Conservation (phyloP, 371 early-diverging fungal species). For the Nematocida parisii region DNA sequence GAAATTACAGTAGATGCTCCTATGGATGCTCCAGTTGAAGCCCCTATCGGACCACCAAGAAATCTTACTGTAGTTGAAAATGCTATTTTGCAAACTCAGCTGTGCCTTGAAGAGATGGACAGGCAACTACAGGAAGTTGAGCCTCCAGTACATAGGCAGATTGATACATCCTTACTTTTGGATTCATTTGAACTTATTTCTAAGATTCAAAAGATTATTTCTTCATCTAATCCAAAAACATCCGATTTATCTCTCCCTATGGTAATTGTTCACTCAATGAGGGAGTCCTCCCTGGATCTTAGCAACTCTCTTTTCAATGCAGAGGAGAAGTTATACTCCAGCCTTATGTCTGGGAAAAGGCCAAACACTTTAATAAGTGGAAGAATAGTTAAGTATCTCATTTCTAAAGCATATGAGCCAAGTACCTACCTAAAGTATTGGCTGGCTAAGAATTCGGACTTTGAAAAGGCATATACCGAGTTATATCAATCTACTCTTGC, state of each 20-base stretch:
- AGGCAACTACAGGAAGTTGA: neutral
- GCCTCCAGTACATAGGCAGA: neutral
- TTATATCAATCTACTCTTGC: neutral
- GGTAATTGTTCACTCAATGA: neutral
- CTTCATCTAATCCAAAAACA: neutral
- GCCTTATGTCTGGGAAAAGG: neutral
- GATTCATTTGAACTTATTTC: neutral
- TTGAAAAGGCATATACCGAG: neutral
- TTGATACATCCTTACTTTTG: neutral
- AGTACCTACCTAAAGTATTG: neutral
- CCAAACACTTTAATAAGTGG: neutral
- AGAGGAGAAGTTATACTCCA: neutral
- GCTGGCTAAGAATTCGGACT: neutral
- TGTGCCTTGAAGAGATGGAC: neutral
- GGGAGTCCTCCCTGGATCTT: neutral
- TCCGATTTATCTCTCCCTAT: neutral
- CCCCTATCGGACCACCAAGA: neutral
- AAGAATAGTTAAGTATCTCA: neutral
- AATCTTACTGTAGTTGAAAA: neutral
- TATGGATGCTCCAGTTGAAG: neutral
- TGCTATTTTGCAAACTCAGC: neutral
- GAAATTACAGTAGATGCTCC: neutral
- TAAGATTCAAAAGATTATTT: neutral
- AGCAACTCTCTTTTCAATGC: neutral
- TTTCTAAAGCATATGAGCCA: constrained; percentile 1